Conservation (phyloP, 2,329 filamentous ascomycete species). For the Paradendryphiella salina region DNA sequence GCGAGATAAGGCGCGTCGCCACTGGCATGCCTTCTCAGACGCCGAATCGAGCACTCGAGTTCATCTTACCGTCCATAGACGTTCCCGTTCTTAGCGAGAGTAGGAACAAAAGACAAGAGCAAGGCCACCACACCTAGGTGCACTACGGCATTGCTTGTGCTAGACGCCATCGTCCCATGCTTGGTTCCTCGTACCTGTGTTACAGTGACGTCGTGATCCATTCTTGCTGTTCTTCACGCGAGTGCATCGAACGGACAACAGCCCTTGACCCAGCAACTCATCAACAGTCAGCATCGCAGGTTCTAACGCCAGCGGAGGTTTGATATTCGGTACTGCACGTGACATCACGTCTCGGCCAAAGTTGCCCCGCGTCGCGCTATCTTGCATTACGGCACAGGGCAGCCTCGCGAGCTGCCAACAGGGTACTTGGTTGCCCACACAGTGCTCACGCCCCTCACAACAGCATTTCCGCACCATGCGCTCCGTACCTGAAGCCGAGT, state of each 20-base stretch:
- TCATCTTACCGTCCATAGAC: neutral
- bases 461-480: slow-evolving; percentile 32
- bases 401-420: slow-evolving; percentile 34
- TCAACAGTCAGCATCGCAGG: neutral
- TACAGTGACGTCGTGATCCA: slow-evolving; percentile 9
- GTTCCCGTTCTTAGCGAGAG: slow-evolving; percentile 4
- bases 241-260: slow-evolving; percentile 1
- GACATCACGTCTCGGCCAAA: slow-evolving; percentile 12
- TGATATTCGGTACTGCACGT: neutral
- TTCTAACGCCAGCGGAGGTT: neutral
- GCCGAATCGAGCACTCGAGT: neutral
- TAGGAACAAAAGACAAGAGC: neutral
- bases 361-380: slow-evolving; percentile 27
- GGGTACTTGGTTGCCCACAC: slow-evolving; percentile 30
- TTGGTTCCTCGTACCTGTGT: slow-evolving; percentile 4
- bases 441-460: slow-evolving; percentile 11
- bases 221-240: neutral
- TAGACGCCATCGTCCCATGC: slow-evolving; percentile 5
- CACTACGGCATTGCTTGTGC: neutral
- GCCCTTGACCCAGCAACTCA: slow-evolving; percentile 2
- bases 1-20: neutral
- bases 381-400: slow-evolving; percentile 12
- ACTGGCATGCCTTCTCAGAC: neutral
- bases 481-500: slow-evolving; percentile 42
- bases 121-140: neutral